Base-by-base conservation (phyloP, 352 stramenopile species). In the Pythium aphanidermatum region DNA sequence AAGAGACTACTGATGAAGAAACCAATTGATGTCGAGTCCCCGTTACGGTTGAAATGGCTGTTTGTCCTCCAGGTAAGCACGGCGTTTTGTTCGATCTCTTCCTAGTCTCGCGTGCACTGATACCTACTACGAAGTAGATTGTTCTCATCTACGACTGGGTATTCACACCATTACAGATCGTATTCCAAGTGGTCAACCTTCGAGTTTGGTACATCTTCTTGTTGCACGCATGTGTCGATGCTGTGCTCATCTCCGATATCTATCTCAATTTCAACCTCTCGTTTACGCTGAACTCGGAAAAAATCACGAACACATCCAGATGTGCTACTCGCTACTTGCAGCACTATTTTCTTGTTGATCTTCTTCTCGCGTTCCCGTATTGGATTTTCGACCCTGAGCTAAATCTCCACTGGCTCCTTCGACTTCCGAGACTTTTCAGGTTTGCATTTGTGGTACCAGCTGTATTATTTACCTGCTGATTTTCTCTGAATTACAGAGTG, bases 261-360 rank as follows among this genome's bases (percentile, higher is more conserved):
- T 55, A 82, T 17, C 20, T 82, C 9, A 86, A 82, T 46, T 66
- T 84, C 25, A 77, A 67, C 6, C 56, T 84, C 0, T 83, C 71
- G 4, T 86, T 68, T 39, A 62, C 41, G 9, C 32, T 58, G 9
- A 58, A 82, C 32, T 50, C 67, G 2, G 74, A 86, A 23, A 83
- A 81, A 23, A 82, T 84, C 20, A 60, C 68, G 35, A 51, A 73
- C 8, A 37, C 74, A 4, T 50, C 37, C 5, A 46, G 49, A 26
- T 75, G 65, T 25, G 65, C 68, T 0, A 13, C 21, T 3, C 54
- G 59, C 29, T 87, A 87, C 45, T 13, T 83, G 2, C 21, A 33
- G 1, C 36, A 45, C 4, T 24, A 45, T 0, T 85, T 85, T n/a
- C 1, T 64, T 2, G 34, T 77, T 19, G 75, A 87, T 27, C 32